Evolutionary conservation across 257 asterid genomes (phyloP), one percentile per base, ranked within the genome.

Genomic region (Nicotiana tomentosiformis): DNA sequence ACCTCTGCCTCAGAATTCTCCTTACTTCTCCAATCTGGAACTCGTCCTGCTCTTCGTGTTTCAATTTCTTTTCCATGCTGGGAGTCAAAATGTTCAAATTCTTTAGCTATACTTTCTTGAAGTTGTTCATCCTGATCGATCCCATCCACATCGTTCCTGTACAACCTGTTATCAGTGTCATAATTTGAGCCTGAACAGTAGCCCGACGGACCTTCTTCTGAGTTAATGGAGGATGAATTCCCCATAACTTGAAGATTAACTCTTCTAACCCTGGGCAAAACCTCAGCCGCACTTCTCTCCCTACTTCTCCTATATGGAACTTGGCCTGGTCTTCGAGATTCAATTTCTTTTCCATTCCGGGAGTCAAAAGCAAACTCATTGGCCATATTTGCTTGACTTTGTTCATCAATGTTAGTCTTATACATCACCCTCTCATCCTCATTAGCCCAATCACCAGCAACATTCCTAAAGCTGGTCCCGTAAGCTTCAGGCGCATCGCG

Each of bases 401-500:
- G 62, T 39, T 86, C 88, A 78, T 57, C 87, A 5, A 77, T 57
- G 39, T 51, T 76, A 51, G 70, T 68, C 58, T 70, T 83, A 57
- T 87, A 83, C 66, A 81, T 84, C 70, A 82, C 81, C 20, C 55
- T 15, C 33, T 84, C 88, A 58, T 84, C 87, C 76, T 81, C 83
- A 20, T 84, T 88, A 84, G 30, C 81, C 88, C 88, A 84, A n/a
- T 70, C 82, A 68, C 83, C 86, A 53, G 80, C 87, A 56, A 61
- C 82, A 33, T 16, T 81, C 58, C 30, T 60, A 83, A 83, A 67
- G 76, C 77, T 78, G 74, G 84, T 43, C 76, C 87, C 64, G 84
- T 82, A 84, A 76, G 82, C 85, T 58, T 88, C 93, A 55, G 55
- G 80, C 80, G 88, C 82, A 61, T 88, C 89, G 10, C 66, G 85